Evolutionary conservation across 2,329 filamentous ascomycete species (phyloP).

Genomic region (Mycosphaerella sp.): DNA sequence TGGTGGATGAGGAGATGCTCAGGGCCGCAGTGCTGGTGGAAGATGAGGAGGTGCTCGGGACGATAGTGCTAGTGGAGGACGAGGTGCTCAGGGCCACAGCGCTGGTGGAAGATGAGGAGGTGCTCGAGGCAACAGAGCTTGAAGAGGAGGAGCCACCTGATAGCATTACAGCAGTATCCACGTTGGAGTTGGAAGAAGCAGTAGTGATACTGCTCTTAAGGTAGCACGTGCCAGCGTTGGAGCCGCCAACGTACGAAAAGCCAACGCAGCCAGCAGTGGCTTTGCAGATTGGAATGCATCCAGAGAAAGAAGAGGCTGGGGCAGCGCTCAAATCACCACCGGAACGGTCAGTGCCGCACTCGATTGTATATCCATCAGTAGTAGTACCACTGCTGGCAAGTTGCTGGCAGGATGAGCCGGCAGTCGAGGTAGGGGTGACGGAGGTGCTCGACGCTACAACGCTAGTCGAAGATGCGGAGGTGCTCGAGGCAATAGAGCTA

Average conservation of each 20-base stretch:
- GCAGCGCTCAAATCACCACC: conserved; percentile 21
- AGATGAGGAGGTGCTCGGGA: too few relatives aligned
- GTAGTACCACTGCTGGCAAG: background rate
- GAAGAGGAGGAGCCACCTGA: background rate
- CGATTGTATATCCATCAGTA: conserved; percentile 1
- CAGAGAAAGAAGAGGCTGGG: conserved; percentile 17
- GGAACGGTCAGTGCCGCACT: conserved; percentile 20
- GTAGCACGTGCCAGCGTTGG: conserved; percentile 13
- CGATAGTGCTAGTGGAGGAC: too few relatives aligned
- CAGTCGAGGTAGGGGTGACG: conserved; percentile 2
- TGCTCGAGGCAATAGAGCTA: too few relatives aligned
- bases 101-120: background rate
- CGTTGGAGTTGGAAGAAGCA: conserved; percentile 1
- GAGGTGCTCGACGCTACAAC: background rate
- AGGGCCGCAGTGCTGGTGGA: too few relatives aligned
- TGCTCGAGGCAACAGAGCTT: background rate
- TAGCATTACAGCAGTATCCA: conserved; percentile 5
- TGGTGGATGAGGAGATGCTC: too few relatives aligned
- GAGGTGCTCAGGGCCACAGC: background rate
- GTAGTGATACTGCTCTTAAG: conserved; percentile 10
- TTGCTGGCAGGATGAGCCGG: background rate
- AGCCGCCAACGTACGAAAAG: conserved; percentile 13
- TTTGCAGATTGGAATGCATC: conserved; percentile 25
- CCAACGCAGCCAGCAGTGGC: conserved; percentile 13
- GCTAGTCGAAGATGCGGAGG: too few relatives aligned